These are phyloP conservation scores for Camellia oleifera DNA, from an alignment of 179 eudicot genomes.

Conservation along the genomic window DNA sequence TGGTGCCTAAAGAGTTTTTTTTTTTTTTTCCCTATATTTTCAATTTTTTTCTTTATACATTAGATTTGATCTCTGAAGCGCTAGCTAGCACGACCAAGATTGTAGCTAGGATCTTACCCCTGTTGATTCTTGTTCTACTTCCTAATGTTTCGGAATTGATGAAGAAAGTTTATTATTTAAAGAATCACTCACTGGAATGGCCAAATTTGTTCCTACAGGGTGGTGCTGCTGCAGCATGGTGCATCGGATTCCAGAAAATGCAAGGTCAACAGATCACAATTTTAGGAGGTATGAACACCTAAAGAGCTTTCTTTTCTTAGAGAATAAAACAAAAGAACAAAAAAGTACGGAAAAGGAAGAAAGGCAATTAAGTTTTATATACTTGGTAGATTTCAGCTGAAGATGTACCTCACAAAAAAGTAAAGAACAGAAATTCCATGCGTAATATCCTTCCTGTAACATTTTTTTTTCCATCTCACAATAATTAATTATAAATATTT, in stretches of 20 bases:
- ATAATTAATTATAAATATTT: too few species aligned
- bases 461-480: not conserved
- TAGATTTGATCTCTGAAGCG: not conserved
- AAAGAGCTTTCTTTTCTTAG: too few species aligned
- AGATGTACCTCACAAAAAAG: not conserved
- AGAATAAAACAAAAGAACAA: too few species aligned
- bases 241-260: constrained; percentile 89
- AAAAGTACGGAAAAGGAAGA: not conserved
- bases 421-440: not conserved
- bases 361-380: too few species aligned
- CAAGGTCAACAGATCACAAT: constrained; percentile 79
- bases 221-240: constrained; percentile 83
- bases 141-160: too few species aligned
- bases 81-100: not conserved
- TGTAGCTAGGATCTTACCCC: not conserved
- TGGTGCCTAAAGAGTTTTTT: too few species aligned
- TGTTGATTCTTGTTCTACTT: not conserved
- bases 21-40: too few species aligned
- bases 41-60: not conserved
- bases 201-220: constrained; percentile 42
- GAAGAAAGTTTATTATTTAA: too few species aligned
- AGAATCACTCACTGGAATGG: not conserved
- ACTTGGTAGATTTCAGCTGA: too few species aligned
- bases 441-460: not conserved
- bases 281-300: constrained; percentile 66